Base-by-base conservation (phyloP, 73 alveolate genomes). In the Paramecium primaurelia region DNA sequence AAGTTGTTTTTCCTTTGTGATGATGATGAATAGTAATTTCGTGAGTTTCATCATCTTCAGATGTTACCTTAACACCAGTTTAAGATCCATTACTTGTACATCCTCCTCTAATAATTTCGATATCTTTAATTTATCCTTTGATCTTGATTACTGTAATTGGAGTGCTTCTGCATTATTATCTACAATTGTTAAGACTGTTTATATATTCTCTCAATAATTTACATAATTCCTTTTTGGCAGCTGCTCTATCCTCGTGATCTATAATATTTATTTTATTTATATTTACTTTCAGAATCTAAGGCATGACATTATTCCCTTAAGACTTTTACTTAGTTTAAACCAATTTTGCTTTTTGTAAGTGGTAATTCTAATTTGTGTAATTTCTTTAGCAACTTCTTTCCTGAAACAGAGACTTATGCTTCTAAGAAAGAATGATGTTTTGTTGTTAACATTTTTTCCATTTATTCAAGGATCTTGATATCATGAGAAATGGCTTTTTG, bases 71-170 rank as follows among this genome's bases (percentile, higher is more conserved):
- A 3, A 60, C 83, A 9, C 44, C 83, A 9, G 83, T 60, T 51
- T 51, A 51, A 51, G 68, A 16, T 51, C 83, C 83, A 25, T 22
- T 60, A 6, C 22, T 60, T 60, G 83, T 25, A 6, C 83, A 60
- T 60, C 83, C 83, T 30, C 83, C 90, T 44, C 75, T 40, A 10
- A 77, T 26, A 5, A 77, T 40, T 40, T 77, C 69, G 12, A 77
- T 12, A 26, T 77, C 69, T 42, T 77, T 77, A 42, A 77, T 77
- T 40, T 77, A 18, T 42, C 90, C 90, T 40, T 77, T 77, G 10
- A 77, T 77, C 71, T 77, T 77, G n/a, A 77, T 44, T 3, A 77
- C 90, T 40, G 90, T 77, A 8, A 77, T 47, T 40, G 90, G 90
- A 22, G 90, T 60, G 14, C 34, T 30, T 22, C 51, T 22, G 28